phyloP scores from a whole-genome alignment of 305 asterid species.

The Rubia balearica region DNA sequence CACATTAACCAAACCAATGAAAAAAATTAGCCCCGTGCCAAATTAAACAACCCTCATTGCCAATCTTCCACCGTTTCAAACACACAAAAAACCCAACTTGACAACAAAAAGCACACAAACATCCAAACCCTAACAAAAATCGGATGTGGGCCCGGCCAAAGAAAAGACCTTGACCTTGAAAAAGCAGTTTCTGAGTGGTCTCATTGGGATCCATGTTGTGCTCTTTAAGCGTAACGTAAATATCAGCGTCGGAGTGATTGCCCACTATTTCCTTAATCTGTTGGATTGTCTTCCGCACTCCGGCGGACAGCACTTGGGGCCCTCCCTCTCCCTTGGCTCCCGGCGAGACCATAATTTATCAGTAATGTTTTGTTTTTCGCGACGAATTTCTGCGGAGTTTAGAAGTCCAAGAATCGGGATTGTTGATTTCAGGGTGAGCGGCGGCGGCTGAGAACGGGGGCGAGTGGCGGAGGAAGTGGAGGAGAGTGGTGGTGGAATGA shows the following conservation, averaged over 20 bases:
- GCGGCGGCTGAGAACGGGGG: background rate
- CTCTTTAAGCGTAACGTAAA: slow-evolving; percentile 72
- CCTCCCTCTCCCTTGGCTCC: slow-evolving; percentile 59
- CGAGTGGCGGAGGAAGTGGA: slow-evolving; percentile 1
- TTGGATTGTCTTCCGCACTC: slow-evolving; percentile 66
- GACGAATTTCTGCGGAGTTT: slow-evolving; percentile 3
- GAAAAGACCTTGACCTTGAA: slow-evolving; percentile 52
- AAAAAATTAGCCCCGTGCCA: background rate
- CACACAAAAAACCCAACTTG: background rate
- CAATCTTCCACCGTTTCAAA: background rate
- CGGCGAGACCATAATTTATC: slow-evolving; percentile 55
- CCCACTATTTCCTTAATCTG: slow-evolving; percentile 80
- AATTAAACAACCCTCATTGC: background rate
- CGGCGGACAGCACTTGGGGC: slow-evolving; percentile 56
- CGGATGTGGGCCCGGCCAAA: too few relatives aligned
- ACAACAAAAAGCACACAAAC: background rate
- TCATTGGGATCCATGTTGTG: slow-evolving; percentile 95
- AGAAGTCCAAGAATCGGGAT: slow-evolving; percentile 9
- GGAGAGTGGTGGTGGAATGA: background rate
- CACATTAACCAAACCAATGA: background rate
- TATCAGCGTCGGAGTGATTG: slow-evolving; percentile 82
- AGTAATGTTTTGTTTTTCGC: background rate
- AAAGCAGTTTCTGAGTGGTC: slow-evolving; percentile 74
- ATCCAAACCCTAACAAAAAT: background rate
- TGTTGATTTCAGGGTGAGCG: background rate